Conservation (phyloP, 176 grass and related monocot species). For the Zea mays region Zm-B73-REFERENCE-NAM-5.0 NC_050097.1:161462001-161462500, state of each 20-base stretch:
- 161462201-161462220: not conserved
- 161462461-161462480: constrained; percentile 96
- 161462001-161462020: not conserved
- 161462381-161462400: constrained; percentile 9
- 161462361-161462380: not conserved
- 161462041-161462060: not conserved
- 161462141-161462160: not conserved
- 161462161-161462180: not conserved
- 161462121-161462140: not conserved
- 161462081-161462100: not conserved
- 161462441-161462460: constrained; percentile 91
- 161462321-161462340: not conserved
- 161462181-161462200: not conserved
- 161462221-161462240: not conserved
- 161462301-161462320: not conserved
- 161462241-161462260: not conserved
- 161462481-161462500: constrained; percentile 92
- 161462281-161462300: not conserved
- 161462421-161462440: constrained; percentile 92
- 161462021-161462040: constrained; percentile 4
- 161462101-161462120: not conserved
- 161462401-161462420: constrained; percentile 34
- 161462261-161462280: not conserved
- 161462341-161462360: not conserved
- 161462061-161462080: not conserved